Evolutionary conservation across 306 rosid genomes (phyloP).

Genomic region (Pterocarpus macrocarpus): DNA sequence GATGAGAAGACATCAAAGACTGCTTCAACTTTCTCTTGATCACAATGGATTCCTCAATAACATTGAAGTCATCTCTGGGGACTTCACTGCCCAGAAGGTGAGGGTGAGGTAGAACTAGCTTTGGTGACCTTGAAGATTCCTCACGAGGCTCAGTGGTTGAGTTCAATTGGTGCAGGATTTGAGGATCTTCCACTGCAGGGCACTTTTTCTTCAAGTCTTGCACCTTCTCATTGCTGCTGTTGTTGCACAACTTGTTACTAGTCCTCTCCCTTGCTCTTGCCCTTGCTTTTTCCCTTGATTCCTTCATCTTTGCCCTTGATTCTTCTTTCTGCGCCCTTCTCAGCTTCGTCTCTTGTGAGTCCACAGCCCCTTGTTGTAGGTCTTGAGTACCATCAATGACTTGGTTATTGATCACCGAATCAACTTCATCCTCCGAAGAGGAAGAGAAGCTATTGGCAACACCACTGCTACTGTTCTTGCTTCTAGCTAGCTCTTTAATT

Average conservation of each 20-base stretch:
- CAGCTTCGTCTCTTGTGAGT: slow-evolving; percentile 22
- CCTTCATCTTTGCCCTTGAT: slow-evolving; percentile 47
- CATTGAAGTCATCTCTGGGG: slow-evolving; percentile 41
- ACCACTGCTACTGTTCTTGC: slow-evolving; percentile 4
- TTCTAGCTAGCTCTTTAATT: slow-evolving; percentile 57
- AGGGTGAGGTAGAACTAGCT: neutral
- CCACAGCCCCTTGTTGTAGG: neutral
- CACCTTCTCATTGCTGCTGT: neutral
- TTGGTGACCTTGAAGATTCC: neutral
- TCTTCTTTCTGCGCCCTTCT: slow-evolving; percentile 32
- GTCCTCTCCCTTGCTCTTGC: slow-evolving; percentile 83
- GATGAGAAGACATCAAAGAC: slow-evolving; percentile 41
- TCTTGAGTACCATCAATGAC: neutral
- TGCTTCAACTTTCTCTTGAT: slow-evolving; percentile 62
- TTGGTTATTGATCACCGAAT: slow-evolving; percentile 19
- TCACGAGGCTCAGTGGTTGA: slow-evolving; percentile 29
- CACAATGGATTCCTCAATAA: slow-evolving; percentile 57
- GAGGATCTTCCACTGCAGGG: slow-evolving; percentile 44
- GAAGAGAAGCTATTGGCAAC: slow-evolving; percentile 33
- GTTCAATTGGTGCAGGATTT: slow-evolving; percentile 53
- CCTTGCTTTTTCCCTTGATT: slow-evolving; percentile 72
- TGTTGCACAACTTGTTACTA: slow-evolving; percentile 54
- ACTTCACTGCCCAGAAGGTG: neutral
- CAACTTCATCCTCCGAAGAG: slow-evolving; percentile 39
- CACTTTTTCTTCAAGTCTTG: slow-evolving; percentile 41